A percentile compares a stretch with the other conserved stretches of the same genome.
phyloP scores from a whole-genome alignment of 1,284 basidiomycete species.

The Pseudozyma sp. region DNA sequence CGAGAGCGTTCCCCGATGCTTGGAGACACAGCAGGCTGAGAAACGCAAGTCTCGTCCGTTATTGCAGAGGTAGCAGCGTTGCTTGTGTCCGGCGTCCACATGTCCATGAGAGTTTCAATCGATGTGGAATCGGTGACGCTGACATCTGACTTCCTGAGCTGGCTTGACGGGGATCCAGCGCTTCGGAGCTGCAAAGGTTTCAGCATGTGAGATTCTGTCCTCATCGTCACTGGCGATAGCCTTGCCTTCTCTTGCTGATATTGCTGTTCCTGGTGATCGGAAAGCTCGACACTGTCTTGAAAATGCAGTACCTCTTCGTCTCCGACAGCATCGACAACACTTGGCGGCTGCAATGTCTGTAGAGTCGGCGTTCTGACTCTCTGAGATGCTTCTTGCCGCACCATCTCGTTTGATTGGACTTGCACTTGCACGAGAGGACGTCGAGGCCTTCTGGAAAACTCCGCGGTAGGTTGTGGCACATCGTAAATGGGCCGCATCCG shows the following conservation, averaged over 20 bases:
- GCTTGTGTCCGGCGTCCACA: constrained; percentile 26
- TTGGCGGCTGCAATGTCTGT: neutral
- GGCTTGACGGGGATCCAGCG: neutral
- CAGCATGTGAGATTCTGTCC: neutral
- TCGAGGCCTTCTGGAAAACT: neutral
- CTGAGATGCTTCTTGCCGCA: neutral
- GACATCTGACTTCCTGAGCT: constrained; percentile 6
- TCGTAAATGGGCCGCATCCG: no score
- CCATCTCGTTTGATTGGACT: no score
- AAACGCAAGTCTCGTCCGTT: constrained; percentile 22
- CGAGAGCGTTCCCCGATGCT: neutral
- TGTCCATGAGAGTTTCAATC: constrained; percentile 8
- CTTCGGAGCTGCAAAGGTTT: constrained; percentile 14
- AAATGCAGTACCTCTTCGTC: neutral
- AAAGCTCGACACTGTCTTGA: neutral
- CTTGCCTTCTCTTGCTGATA: neutral
- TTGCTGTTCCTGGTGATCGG: neutral
- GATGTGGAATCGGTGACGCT: constrained; percentile 22
- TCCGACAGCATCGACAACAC: neutral
- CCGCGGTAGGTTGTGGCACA: no score
- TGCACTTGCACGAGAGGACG: neutral
- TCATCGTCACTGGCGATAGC: neutral
- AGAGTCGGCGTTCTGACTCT: neutral
- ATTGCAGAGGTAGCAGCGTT: constrained; percentile 13
- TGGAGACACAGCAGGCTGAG: neutral